Evolutionary conservation across 345 rosid species (phyloP), one percentile per base, ranked within the genome.

Genomic region (Viola odorata): DNA sequence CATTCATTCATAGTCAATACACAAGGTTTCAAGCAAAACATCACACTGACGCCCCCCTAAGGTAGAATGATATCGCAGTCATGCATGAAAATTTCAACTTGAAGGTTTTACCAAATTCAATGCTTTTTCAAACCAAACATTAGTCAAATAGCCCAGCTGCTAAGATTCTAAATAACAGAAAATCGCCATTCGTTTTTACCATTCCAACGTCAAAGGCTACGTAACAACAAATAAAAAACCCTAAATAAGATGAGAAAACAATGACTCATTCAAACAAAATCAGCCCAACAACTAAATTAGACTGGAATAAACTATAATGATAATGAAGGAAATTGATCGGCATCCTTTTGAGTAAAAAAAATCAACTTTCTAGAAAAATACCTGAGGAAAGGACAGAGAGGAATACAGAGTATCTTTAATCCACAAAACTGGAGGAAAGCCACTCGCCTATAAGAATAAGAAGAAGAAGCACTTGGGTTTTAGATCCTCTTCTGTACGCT

Each of bases 11-110:
- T 11, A 50, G 58, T 40, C 53, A 63, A 57, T 16, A 38, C 51
- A 64, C 49, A 49, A 67, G 61, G 57, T 73, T 58, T 64, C 63
- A 66, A 51, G 62, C 12, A 50, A 57, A 65, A 36, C 12, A 54
- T 38, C n/a, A 4, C 53, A 47, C 15, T 14, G 37, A 9, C 10
- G 38, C 16, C 8, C 12, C 53, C 50, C 50, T 6, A 4, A 6
- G 4, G 11, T 38, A 57, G 11, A 17, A 56, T 40, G 15, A 8
- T 12, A 5, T 7, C 50, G 9, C 50, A 47, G 12, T 47, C 50
- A 47, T 2, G 13, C 11, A 6, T 47, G 13, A 47, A 10, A 9
- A 0, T 4, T 12, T 9, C 23, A 42, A 57, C 51, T 23, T 32
- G 15, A 41, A 57, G 4, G 13, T 44, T 0, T 50, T 39, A 61